Conservation (phyloP, 768 basidiomycete genomes). For the Lyophyllum decastes region DNA sequence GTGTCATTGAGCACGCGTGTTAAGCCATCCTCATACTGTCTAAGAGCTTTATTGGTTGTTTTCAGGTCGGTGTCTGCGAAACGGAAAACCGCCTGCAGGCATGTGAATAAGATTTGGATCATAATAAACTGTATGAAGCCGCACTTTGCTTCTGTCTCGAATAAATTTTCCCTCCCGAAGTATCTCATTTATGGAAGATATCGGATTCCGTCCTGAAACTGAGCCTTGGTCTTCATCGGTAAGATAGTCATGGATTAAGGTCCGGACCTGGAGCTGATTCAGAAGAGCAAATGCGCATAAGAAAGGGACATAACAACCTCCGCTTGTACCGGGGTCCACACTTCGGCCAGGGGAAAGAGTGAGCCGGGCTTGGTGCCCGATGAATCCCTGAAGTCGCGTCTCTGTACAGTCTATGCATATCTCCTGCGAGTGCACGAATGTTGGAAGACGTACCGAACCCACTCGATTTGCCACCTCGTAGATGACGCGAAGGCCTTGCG, state of each 20-base stretch:
- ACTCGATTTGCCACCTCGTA: slow-evolving; percentile 92
- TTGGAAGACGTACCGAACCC: slow-evolving; percentile 72
- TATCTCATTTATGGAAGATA: slow-evolving; percentile 92
- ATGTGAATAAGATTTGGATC: background rate
- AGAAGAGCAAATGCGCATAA: slow-evolving; percentile 2
- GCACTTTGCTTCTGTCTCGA: slow-evolving; percentile 80
- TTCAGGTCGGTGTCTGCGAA: slow-evolving; percentile 90
- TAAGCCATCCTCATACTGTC: slow-evolving; percentile 81
- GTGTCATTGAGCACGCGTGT: slow-evolving; percentile 83
- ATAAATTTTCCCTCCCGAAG: slow-evolving; percentile 80
- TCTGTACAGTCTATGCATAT: slow-evolving; percentile 40
- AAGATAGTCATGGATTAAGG: slow-evolving; percentile 84
- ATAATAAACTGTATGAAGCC: background rate
- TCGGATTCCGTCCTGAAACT: slow-evolving; percentile 79
- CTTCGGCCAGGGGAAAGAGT: slow-evolving; percentile 81
- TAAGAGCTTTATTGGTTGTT: slow-evolving; percentile 63
- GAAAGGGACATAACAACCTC: slow-evolving; percentile 57
- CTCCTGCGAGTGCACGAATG: background rate
- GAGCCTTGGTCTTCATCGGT: slow-evolving; percentile 88
- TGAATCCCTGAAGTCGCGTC: slow-evolving; percentile 89
- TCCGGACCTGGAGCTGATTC: slow-evolving; percentile 62
- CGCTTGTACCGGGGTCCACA: slow-evolving; percentile 86
- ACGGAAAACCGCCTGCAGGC: slow-evolving; percentile 76
- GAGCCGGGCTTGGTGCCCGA: slow-evolving; percentile 75
- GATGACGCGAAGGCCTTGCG: slow-evolving; percentile 86